These are phyloP conservation scores for Elsinoe australis DNA, from an alignment of 2,329 filamentous ascomycete species.

Conservation along the genomic window DNA sequence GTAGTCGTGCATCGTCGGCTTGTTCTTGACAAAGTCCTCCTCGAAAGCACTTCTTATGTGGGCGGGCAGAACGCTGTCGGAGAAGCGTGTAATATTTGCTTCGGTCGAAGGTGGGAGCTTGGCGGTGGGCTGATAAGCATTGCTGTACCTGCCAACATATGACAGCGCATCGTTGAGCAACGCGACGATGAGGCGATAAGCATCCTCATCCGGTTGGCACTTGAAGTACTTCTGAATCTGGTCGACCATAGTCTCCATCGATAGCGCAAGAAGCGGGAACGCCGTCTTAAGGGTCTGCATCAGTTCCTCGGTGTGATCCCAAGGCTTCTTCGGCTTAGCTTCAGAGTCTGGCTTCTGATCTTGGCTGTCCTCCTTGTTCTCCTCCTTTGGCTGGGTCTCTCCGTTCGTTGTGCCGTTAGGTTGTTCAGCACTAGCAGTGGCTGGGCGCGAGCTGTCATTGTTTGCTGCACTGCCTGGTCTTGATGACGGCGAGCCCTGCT, in stretches of 20 bases:
- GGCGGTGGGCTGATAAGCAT: conserved; percentile 79
- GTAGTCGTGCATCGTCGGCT: conserved; percentile 97
- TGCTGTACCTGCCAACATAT: conserved; percentile 81
- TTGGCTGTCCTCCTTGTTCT: conserved; percentile 18
- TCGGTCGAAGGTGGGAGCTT: conserved; percentile 87
- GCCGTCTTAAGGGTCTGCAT: conserved; percentile 93
- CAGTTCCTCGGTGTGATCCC: conserved; percentile 95
- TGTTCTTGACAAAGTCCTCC: conserved; percentile 89
- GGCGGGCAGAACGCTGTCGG: conserved; percentile 86
- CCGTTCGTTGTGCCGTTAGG: conserved; percentile 33
- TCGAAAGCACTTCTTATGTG: conserved; percentile 97
- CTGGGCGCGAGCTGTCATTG: conserved; percentile 26
- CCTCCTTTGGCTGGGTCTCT: conserved; percentile 30
- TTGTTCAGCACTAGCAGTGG: conserved; percentile 39
- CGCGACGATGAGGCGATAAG: conserved; percentile 93
- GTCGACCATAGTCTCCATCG: conserved; percentile 99
- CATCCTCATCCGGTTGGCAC: conserved; percentile 95
- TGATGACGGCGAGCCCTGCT: conserved; percentile 32
- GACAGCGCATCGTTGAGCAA: conserved; percentile 90
- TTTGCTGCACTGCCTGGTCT: conserved; percentile 39
- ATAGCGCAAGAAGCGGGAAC: conserved; percentile 87
- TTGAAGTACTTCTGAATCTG: conserved; percentile 99
- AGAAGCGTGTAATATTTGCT: conserved; percentile 92
- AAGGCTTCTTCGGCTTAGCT: conserved; percentile 63
- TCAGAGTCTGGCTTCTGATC: conserved; percentile 28